phyloP scores from a whole-genome alignment of 2,329 filamentous ascomycete genomes.

The Shiraia sp. region DNA sequence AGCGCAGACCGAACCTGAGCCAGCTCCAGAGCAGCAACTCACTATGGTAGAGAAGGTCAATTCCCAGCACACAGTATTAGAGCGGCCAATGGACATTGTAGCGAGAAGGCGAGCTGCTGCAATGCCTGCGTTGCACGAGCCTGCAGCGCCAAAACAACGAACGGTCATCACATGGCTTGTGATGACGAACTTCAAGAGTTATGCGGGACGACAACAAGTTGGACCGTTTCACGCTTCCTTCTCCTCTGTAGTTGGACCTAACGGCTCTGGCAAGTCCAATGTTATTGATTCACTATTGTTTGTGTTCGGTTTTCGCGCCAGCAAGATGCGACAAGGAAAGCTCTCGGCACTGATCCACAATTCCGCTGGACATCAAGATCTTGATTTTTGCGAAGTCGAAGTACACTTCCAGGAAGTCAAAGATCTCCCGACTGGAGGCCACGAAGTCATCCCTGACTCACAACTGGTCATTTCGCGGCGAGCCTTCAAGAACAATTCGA shows the following conservation, averaged over 20 bases:
- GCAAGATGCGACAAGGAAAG: conserved; percentile 99
- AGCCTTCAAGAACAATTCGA: conserved; percentile 97
- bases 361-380: conserved; percentile 80
- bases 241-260: conserved; percentile 95
- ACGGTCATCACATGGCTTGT: conserved; percentile 93
- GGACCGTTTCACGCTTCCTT: conserved; percentile 97
- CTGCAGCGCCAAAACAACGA: conserved; percentile 76
- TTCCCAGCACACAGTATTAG: conserved; percentile 75
- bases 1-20: conserved; percentile 27
- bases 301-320: conserved; percentile 98
- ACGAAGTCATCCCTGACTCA: conserved; percentile 79
- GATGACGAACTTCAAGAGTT: conserved; percentile 98
- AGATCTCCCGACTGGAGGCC: conserved; percentile 76
- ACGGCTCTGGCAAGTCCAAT: conserved; percentile 97
- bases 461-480: conserved; percentile 85
- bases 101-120: conserved; percentile 76
- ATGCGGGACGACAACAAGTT: conserved; percentile 91
- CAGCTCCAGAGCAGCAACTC: conserved; percentile 46
- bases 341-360: conserved; percentile 98
- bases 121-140: conserved; percentile 68
- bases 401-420: conserved; percentile 96
- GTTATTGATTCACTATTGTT: conserved; percentile 98
- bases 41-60: conserved; percentile 69
- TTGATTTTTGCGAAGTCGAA: conserved; percentile 92
- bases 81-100: conserved; percentile 92